phyloP scores from a whole-genome alignment of 1,139 yeast species.

The Hyphopichia pseudoburtonii region DNA sequence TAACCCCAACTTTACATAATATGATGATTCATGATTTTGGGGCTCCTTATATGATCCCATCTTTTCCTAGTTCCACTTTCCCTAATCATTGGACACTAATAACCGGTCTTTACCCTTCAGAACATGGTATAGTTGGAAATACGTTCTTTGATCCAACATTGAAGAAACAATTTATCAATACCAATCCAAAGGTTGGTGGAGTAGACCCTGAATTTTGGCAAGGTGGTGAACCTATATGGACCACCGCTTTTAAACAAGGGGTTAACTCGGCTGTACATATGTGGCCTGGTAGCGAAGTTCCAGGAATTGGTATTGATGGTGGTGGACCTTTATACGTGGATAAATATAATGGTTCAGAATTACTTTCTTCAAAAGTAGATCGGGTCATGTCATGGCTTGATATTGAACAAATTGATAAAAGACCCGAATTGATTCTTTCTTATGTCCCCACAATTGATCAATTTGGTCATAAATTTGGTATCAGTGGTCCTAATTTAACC shows the following conservation, averaged over 20 bases:
- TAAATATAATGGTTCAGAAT: constrained; percentile 62
- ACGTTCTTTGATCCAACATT: constrained; percentile 67
- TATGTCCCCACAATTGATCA: constrained; percentile 83
- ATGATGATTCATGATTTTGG: constrained; percentile 57
- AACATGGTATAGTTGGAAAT: constrained; percentile 88
- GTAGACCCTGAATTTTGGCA: constrained; percentile 68
- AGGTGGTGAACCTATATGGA: constrained; percentile 90
- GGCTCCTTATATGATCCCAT: constrained; percentile 82
- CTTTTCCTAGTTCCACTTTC: constrained; percentile 86
- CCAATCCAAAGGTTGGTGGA: constrained; percentile 56
- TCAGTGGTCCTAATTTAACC: constrained; percentile 56
- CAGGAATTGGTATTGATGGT: constrained; percentile 35
- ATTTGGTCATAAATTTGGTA: constrained; percentile 71
- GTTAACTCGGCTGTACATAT: constrained; percentile 79
- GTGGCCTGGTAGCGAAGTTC: constrained; percentile 95
- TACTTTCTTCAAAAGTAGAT: constrained; percentile 53
- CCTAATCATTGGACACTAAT: constrained; percentile 92
- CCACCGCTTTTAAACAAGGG: constrained; percentile 66
- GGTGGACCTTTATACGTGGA: constrained; percentile 58
- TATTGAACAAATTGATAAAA: constrained; percentile 34
- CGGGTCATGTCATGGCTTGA: constrained; percentile 71
- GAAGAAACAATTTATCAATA: constrained; percentile 60
- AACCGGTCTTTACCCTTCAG: constrained; percentile 80
- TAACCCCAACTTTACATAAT: constrained; percentile 71
- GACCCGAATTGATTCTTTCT: constrained; percentile 79